Evolutionary conservation across 352 stramenopile species (phyloP).

Genomic region (Phytophthora cajani): DNA sequence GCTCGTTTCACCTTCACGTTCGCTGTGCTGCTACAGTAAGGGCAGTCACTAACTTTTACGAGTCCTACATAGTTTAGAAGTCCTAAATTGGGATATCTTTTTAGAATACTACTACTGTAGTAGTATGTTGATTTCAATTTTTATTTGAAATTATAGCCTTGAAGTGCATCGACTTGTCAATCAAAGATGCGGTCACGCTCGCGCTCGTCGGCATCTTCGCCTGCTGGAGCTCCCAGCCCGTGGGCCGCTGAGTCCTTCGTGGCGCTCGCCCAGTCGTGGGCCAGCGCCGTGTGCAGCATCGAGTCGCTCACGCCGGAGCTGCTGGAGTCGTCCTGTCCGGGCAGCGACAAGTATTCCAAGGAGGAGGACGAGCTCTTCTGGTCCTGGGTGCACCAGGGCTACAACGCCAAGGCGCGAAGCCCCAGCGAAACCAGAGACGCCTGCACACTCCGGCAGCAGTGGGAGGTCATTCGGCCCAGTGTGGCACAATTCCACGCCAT

Average conservation of each 20-base stretch:
- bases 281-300: slow-evolving; percentile 12
- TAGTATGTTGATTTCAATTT: no score
- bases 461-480: slow-evolving; percentile 9
- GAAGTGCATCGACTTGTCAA: no score
- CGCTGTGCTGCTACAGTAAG: no score
- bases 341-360: slow-evolving; percentile 6
- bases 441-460: slow-evolving; percentile 5
- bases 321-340: slow-evolving; percentile 4
- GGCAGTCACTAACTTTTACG: no score
- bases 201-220: no score
- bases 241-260: background rate
- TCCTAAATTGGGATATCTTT: no score
- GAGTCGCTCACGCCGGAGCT: slow-evolving; percentile 14
- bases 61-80: no score
- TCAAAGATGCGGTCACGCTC: no score
- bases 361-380: slow-evolving; percentile 21
- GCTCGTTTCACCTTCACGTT: no score
- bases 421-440: background rate
- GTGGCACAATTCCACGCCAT: slow-evolving; percentile 15
- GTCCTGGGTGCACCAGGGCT: slow-evolving; percentile 19
- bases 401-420: background rate
- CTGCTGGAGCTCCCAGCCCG: background rate
- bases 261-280: slow-evolving; percentile 6
- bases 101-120: no score
- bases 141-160: no score